These are phyloP conservation scores for Jatropha podagrica DNA, from an alignment of 441 rosid genomes.

Conservation along the genomic window DNA sequence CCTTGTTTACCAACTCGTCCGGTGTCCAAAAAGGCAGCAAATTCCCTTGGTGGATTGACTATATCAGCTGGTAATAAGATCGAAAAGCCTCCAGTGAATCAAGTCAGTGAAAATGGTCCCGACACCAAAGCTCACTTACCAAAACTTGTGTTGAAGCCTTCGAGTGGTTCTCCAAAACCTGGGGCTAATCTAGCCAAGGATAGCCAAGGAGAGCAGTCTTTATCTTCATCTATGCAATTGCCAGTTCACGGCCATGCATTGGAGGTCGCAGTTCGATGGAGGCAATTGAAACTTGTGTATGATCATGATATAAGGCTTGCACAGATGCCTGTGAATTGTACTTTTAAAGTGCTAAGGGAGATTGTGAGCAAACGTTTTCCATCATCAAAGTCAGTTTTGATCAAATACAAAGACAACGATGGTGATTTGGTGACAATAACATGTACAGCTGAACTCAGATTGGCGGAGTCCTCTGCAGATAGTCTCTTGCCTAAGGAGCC, in stretches of 20 bases:
- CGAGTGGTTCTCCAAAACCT: constrained; percentile 48
- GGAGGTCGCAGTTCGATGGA: constrained; percentile 46
- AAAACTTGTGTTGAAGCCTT: constrained; percentile 56
- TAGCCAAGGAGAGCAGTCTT: constrained; percentile 32
- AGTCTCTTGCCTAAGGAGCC: constrained; percentile 48
- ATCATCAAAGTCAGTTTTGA: constrained; percentile 75
- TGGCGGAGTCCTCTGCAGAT: constrained; percentile 71
- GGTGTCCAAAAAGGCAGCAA: constrained; percentile 53
- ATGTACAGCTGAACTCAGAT: constrained; percentile 64
- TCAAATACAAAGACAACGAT: constrained; percentile 80
- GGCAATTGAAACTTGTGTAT: constrained; percentile 84
- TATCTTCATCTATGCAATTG: constrained; percentile 27
- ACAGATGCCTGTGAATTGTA: constrained; percentile 80
- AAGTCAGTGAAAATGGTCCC: constrained; percentile 50
- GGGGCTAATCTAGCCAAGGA: constrained; percentile 26
- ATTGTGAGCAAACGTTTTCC: constrained; percentile 74
- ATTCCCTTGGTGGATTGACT: constrained; percentile 35
- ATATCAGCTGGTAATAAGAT: constrained; percentile 39
- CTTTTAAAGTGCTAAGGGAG: constrained; percentile 75
- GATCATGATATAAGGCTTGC: constrained; percentile 88
- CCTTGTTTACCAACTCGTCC: constrained; percentile 82
- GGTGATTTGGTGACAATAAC: constrained; percentile 95
- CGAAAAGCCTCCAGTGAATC: constrained; percentile 44
- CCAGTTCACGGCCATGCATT: constrained; percentile 26
- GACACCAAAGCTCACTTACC: constrained; percentile 47